Percentiles rank a stretch among this genome's conserved stretches.
phyloP scores from a whole-genome alignment of 257 asterid species.

The Ballota nigra region DNA sequence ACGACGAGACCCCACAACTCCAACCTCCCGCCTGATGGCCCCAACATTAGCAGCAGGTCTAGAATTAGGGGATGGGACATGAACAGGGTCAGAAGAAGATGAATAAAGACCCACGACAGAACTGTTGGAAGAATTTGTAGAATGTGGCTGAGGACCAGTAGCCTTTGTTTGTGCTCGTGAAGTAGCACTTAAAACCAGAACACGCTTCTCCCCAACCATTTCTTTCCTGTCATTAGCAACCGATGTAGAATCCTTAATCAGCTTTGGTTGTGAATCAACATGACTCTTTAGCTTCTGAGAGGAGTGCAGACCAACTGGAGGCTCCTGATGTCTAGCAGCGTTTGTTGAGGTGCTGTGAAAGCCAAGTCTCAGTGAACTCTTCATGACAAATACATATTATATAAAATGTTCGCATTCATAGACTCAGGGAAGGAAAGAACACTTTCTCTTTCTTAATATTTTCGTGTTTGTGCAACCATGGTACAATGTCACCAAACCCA shows the following conservation, averaged over 20 bases:
- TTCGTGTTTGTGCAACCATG: not conserved
- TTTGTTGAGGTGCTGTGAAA: conserved; percentile 46
- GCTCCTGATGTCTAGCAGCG: conserved; percentile 48
- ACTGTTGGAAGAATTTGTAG: conserved; percentile 56
- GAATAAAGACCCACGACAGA: conserved; percentile 84
- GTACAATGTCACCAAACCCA: not conserved
- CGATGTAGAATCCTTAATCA: conserved; percentile 45
- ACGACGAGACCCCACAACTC: conserved; percentile 90
- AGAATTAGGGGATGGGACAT: conserved; percentile 92
- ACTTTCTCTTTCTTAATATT: not conserved
- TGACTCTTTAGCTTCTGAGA: conserved; percentile 43
- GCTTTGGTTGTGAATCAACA: conserved; percentile 46
- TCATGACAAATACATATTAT: conserved; percentile 18
- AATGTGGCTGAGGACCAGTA: conserved; percentile 42
- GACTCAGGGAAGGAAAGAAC: not conserved
- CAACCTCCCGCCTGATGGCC: conserved; percentile 91
- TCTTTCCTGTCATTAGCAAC: conserved; percentile 49
- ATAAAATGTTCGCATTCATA: not conserved
- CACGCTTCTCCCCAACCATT: conserved; percentile 46
- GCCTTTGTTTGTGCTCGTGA: conserved; percentile 48
- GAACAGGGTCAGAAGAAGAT: conserved; percentile 94
- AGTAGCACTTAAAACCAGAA: conserved; percentile 35
- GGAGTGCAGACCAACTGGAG: conserved; percentile 42
- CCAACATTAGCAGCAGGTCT: conserved; percentile 84
- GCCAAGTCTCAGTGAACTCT: conserved; percentile 7